Conservation (phyloP, 768 basidiomycete genomes). For the Lactarius akahatsu region DNA sequence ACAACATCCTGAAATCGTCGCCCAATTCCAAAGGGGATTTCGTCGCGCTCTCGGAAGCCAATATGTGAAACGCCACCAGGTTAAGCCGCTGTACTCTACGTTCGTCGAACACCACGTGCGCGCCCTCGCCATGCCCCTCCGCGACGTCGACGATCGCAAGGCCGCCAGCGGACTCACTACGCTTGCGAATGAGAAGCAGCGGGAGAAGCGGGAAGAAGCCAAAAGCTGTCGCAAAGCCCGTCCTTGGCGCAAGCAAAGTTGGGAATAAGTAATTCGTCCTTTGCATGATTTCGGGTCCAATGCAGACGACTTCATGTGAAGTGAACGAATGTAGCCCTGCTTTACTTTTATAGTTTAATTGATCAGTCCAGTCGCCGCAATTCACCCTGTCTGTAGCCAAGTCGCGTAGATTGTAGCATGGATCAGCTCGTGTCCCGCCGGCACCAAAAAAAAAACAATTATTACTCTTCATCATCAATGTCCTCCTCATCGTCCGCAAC, state of each 20-base stretch:
- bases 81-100: too few species aligned
- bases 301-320: slow-evolving; percentile 88
- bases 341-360: slow-evolving; percentile 14
- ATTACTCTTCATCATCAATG: slow-evolving; percentile 44
- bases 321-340: slow-evolving; percentile 30
- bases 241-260: slow-evolving; percentile 46
- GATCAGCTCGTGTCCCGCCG: not conserved
- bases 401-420: slow-evolving; percentile 20
- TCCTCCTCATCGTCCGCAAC: slow-evolving; percentile 70
- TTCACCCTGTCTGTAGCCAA: slow-evolving; percentile 15
- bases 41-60: too few species aligned
- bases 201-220: too few species aligned
- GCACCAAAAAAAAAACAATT: slow-evolving; percentile 13
- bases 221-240: too few species aligned
- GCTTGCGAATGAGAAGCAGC: too few species aligned
- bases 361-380: slow-evolving; percentile 11
- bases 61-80: too few species aligned
- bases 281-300: slow-evolving; percentile 66
- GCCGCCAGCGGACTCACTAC: too few species aligned
- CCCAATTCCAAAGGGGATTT: too few species aligned
- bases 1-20: too few species aligned
- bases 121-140: too few species aligned
- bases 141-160: too few species aligned
- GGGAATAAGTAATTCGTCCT: slow-evolving; percentile 51
- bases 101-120: too few species aligned